Conservation (phyloP, 805 yeast species). For the Schizosaccharomyces lindneri region DNA sequence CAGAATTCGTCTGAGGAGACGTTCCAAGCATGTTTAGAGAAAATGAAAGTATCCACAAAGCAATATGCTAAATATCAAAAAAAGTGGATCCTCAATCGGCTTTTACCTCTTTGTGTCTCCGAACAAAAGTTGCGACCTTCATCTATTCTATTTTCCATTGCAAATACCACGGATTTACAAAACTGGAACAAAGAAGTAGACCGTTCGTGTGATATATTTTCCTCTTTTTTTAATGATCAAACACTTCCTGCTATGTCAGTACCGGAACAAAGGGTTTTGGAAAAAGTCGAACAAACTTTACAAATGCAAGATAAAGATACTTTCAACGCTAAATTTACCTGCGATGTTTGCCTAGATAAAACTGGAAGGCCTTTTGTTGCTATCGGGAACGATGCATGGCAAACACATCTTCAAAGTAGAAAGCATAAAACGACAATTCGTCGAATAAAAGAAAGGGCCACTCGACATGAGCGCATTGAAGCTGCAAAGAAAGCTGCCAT, state of each 20-base stretch:
- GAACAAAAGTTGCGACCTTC: conserved; percentile 18
- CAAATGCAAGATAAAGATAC: background rate
- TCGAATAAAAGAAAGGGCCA: background rate
- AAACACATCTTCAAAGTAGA: background rate
- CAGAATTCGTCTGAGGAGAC: conserved; percentile 11
- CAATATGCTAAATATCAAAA: conserved; percentile 73
- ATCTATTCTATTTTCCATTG: conserved; percentile 28
- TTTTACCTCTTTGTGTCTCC: conserved; percentile 25
- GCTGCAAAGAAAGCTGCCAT: no score
- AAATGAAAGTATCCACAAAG: conserved; percentile 62
- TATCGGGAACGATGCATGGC: background rate
- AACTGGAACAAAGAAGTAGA: conserved; percentile 36
- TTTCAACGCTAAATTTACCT: background rate
- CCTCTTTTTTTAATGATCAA: background rate
- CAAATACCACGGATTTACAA: conserved; percentile 52
- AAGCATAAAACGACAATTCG: background rate
- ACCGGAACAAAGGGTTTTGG: background rate
- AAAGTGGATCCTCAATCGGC: conserved; percentile 62
- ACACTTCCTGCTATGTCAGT: background rate
- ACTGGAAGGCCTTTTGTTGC: background rate
- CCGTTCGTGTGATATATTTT: conserved; percentile 7
- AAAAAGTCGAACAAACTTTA: background rate
- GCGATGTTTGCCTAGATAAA: background rate
- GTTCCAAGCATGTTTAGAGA: conserved; percentile 26
- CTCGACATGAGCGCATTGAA: background rate